Evolutionary conservation across 306 rosid genomes (phyloP).

Genomic region (Sicyos edulis): DNA sequence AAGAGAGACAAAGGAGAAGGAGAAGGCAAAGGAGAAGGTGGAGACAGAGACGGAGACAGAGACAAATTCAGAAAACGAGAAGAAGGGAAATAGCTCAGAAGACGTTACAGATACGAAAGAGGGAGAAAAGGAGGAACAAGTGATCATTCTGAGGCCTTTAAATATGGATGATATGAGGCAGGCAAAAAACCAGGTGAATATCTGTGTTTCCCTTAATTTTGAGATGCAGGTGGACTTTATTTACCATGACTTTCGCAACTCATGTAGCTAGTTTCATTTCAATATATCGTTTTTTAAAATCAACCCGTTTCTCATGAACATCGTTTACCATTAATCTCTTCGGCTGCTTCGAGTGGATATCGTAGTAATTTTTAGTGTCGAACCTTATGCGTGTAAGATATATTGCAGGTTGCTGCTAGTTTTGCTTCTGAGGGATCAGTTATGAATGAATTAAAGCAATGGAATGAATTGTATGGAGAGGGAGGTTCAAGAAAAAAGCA

Average conservation of each 20-base stretch:
- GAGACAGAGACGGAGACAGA: background rate
- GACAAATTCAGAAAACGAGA: background rate
- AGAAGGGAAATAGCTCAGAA: constrained; percentile 39
- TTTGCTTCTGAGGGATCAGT: constrained; percentile 77
- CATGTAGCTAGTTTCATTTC: background rate
- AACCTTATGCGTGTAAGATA: background rate
- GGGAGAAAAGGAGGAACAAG: constrained; percentile 50
- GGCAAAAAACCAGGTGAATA: constrained; percentile 78
- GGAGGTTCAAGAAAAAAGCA: constrained; percentile 96
- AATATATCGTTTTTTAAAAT: background rate
- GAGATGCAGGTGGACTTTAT: background rate
- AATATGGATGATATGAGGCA: constrained; percentile 88
- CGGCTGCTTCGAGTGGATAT: background rate
- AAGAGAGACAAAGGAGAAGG: constrained; percentile 28
- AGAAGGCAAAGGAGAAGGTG: background rate
- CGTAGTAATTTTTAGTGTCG: background rate
- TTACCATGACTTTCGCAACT: background rate
- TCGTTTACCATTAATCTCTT: background rate
- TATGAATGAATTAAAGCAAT: constrained; percentile 85
- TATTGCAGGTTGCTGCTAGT: constrained; percentile 83
- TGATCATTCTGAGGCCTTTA: constrained; percentile 57
- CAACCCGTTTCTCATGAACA: background rate
- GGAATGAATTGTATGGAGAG: constrained; percentile 89
- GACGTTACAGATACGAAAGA: constrained; percentile 42
- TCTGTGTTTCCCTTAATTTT: background rate